A percentile compares a stretch with the other conserved stretches of the same genome.
These are phyloP conservation scores for Paramyrothecium sp. DNA, from an alignment of 2,329 filamentous ascomycete genomes.

Conservation along the genomic window DNA sequence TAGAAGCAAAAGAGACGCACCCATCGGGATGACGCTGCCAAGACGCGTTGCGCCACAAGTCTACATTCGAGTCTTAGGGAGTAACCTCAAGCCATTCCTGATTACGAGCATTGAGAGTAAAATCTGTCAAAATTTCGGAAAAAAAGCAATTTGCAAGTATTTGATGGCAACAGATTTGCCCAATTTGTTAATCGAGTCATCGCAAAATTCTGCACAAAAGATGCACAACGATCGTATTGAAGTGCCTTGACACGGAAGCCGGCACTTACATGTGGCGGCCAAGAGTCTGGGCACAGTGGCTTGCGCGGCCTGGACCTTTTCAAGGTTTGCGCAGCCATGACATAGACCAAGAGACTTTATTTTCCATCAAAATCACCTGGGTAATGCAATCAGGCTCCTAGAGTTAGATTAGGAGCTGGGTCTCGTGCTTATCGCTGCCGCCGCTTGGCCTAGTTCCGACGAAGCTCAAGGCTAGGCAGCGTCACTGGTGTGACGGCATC, in stretches of 20 bases:
- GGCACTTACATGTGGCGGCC: background rate
- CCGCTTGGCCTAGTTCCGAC: background rate
- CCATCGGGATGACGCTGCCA: no score
- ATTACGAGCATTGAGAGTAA: background rate
- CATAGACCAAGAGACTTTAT: background rate
- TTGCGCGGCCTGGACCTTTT: background rate
- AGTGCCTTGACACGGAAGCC: background rate
- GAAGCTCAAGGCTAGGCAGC: background rate
- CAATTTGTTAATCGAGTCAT: background rate
- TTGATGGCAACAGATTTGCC: background rate
- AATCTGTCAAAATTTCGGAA: background rate
- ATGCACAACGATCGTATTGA: background rate
- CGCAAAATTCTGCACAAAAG: background rate
- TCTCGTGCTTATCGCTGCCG: background rate
- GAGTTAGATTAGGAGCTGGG: background rate
- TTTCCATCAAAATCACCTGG: background rate
- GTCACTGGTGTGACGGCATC: background rate
- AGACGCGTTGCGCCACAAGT: background rate
- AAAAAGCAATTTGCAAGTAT: background rate
- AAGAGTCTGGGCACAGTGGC: background rate
- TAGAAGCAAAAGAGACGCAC: no score
- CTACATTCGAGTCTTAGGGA: background rate
- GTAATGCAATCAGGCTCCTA: background rate
- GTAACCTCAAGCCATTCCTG: background rate
- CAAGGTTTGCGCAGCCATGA: background rate